phyloP scores from a whole-genome alignment of 495 filamentous ascomycete species.

The Evansstolkia leycettana region DNA sequence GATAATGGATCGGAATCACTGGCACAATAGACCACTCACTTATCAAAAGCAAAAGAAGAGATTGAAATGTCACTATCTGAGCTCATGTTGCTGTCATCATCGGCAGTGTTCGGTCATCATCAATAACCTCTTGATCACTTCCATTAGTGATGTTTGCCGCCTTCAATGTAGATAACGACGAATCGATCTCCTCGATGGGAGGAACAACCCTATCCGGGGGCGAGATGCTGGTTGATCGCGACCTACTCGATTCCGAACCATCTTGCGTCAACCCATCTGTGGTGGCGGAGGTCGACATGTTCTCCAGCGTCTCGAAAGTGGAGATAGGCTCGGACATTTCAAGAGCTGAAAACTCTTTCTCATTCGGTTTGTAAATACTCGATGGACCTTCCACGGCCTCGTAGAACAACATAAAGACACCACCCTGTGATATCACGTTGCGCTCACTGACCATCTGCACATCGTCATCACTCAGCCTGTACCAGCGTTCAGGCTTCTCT shows the following conservation, averaged over 20 bases:
- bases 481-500: constrained; percentile 49
- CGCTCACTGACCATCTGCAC: constrained; percentile 63
- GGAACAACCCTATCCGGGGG: constrained; percentile 7
- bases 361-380: not conserved
- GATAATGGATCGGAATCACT: too few species aligned
- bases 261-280: constrained; percentile 12
- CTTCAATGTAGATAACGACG: not conserved
- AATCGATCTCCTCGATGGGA: constrained; percentile 5
- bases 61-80: too few species aligned
- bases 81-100: too few species aligned
- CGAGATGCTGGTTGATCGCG: constrained; percentile 25
- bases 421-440: constrained; percentile 63
- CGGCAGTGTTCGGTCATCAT: too few species aligned
- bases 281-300: constrained; percentile 19
- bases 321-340: constrained; percentile 13
- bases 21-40: too few species aligned
- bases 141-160: constrained; percentile 1
- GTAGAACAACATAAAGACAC: constrained; percentile 96
- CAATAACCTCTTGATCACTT: not conserved
- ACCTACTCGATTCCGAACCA: constrained; percentile 15
- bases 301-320: constrained; percentile 14
- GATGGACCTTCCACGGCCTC: constrained; percentile 34
- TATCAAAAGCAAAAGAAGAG: too few species aligned
- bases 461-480: constrained; percentile 74
- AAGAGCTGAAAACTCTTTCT: constrained; percentile 1